Percentiles rank a stretch among this genome's conserved stretches.
Evolutionary conservation across 108 stramenopile species (phyloP).

Genomic region (Nitzschia sp.): DNA sequence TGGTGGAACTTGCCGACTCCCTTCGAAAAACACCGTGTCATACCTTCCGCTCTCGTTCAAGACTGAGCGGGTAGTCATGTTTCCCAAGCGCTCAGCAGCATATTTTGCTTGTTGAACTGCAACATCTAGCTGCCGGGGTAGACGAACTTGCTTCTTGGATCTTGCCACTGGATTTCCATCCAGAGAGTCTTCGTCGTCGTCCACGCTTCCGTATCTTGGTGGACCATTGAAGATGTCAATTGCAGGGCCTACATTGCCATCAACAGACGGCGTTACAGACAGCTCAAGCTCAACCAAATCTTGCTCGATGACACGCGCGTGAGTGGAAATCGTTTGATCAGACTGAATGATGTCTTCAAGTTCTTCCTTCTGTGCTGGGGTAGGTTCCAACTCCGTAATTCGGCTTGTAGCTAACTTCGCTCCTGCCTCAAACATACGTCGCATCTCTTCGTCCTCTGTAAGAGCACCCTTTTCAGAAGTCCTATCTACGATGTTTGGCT

Average conservation of each 20-base stretch:
- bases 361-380: slow-evolving; percentile 38
- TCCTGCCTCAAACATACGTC: slow-evolving; percentile 75
- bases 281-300: slow-evolving; percentile 79
- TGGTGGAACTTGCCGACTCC: slow-evolving; percentile 48
- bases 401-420: slow-evolving; percentile 57
- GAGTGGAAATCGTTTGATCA: slow-evolving; percentile 67
- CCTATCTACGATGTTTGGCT: slow-evolving; percentile 29
- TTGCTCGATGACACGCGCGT: slow-evolving; percentile 73
- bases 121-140: slow-evolving; percentile 65
- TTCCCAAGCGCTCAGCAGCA: slow-evolving; percentile 64
- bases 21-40: slow-evolving; percentile 53
- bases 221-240: slow-evolving; percentile 81
- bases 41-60: slow-evolving; percentile 24
- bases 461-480: slow-evolving; percentile 11
- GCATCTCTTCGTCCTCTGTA: slow-evolving; percentile 61
- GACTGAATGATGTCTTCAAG: slow-evolving; percentile 64
- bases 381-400: slow-evolving; percentile 26
- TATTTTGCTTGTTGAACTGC: slow-evolving; percentile 78
- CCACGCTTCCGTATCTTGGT: slow-evolving; percentile 70
- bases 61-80: slow-evolving; percentile 44
- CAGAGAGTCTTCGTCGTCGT: slow-evolving; percentile 78
- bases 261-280: slow-evolving; percentile 60
- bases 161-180: slow-evolving; percentile 82
- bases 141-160: slow-evolving; percentile 58
- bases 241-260: slow-evolving; percentile 55